These are phyloP conservation scores for Echria macrotheca DNA, from an alignment of 495 filamentous ascomycete genomes.

Conservation along the genomic window DNA sequence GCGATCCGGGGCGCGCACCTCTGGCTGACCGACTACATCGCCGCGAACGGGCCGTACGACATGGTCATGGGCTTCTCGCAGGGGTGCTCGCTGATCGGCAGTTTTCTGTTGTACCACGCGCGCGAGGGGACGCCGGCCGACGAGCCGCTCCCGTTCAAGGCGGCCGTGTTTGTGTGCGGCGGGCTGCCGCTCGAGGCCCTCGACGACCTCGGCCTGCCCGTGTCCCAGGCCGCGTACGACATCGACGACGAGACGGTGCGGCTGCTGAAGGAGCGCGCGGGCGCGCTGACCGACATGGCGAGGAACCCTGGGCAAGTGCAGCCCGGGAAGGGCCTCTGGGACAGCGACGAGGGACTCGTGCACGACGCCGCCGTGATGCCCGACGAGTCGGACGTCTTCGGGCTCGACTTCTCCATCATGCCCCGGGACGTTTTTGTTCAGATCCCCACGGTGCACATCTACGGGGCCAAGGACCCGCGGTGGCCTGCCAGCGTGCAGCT, in stretches of 20 bases:
- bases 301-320: constrained; percentile 23
- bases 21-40: constrained; percentile 45
- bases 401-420: constrained; percentile 45
- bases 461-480: constrained; percentile 53
- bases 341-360: constrained; percentile 25
- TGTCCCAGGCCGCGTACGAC: constrained; percentile 38
- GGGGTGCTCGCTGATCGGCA: constrained; percentile 48
- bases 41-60: constrained; percentile 54
- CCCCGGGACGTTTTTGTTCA: constrained; percentile 37
- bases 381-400: constrained; percentile 37
- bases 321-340: constrained; percentile 25
- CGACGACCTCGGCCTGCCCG: constrained; percentile 44
- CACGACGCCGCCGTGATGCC: constrained; percentile 24
- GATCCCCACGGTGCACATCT: constrained; percentile 60
- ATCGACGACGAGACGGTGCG: constrained; percentile 28
- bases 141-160: constrained; percentile 47
- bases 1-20: constrained; percentile 35
- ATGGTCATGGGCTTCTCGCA: constrained; percentile 57
- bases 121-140: constrained; percentile 26
- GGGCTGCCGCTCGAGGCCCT: constrained; percentile 45
- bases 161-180: constrained; percentile 57
- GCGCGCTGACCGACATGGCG: constrained; percentile 27
- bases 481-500: constrained; percentile 52
- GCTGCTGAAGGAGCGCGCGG: constrained; percentile 23
- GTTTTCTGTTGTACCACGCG: constrained; percentile 38